phyloP scores from a whole-genome alignment of 441 rosid species.

The Bruguiera hainesii region DNA sequence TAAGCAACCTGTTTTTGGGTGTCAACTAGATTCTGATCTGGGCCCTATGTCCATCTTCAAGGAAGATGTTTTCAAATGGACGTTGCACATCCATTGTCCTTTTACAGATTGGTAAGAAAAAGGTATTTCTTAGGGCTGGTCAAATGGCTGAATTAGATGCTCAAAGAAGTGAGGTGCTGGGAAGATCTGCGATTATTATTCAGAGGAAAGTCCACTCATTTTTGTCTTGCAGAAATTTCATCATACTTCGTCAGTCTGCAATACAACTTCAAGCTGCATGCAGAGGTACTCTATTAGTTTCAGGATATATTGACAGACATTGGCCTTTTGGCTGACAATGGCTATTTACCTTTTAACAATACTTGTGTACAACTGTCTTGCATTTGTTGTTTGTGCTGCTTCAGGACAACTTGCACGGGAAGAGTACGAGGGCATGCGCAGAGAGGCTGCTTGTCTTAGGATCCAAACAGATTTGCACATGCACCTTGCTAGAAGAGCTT shows the following conservation, averaged over 20 bases:
- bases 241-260: constrained; percentile 57
- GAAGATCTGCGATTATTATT: constrained; percentile 94
- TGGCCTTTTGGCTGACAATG: not conserved
- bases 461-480: constrained; percentile 78
- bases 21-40: not conserved
- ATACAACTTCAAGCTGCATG: constrained; percentile 74
- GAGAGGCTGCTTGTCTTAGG: constrained; percentile 76
- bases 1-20: constrained; percentile 24
- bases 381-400: constrained; percentile 15
- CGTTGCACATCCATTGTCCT: constrained; percentile 12
- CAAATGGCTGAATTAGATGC: constrained; percentile 98
- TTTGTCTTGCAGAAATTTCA: constrained; percentile 76
- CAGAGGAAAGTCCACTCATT: constrained; percentile 92
- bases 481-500: constrained; percentile 80
- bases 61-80: not conserved
- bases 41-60: not conserved
- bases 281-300: constrained; percentile 60
- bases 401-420: constrained; percentile 77
- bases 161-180: constrained; percentile 88
- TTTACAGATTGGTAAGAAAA: constrained; percentile 92
- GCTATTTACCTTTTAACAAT: not conserved
- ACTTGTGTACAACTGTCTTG: not conserved
- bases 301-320: not conserved
- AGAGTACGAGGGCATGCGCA: constrained; percentile 63
- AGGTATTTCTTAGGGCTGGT: constrained; percentile 97